Percentiles rank a stretch among this genome's conserved stretches.
Evolutionary conservation across 129 eudicot genomes (phyloP).

Genomic region (Centrapalus pauciflorus): DNA sequence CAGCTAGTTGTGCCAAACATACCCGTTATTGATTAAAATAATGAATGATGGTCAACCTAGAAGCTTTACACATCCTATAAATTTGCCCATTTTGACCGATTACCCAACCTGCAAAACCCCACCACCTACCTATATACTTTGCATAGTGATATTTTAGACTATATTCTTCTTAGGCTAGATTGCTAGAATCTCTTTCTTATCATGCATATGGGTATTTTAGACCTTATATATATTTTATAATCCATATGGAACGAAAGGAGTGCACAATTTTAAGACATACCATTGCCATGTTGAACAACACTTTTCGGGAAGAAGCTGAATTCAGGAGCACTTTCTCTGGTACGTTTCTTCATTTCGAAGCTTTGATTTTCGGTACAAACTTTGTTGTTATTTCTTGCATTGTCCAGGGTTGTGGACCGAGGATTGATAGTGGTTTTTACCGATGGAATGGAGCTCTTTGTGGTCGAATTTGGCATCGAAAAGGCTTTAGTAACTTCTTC

Average conservation of each 20-base stretch:
- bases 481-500: conserved; percentile 33
- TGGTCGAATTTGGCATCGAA: not conserved
- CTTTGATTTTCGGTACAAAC: conserved; percentile 7
- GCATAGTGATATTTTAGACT: no score
- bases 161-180: no score
- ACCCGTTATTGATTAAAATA: no score
- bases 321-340: conserved; percentile 11
- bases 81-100: no score
- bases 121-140: no score
- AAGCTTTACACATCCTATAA: no score
- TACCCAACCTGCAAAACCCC: no score
- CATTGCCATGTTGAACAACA: conserved; percentile 33
- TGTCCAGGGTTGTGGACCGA: not conserved
- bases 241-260: not conserved
- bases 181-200: not conserved
- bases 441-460: not conserved
- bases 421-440: conserved; percentile 4
- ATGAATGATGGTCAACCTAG: no score
- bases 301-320: conserved; percentile 26
- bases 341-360: conserved; percentile 15
- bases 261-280: conserved; percentile 12
- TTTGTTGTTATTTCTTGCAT: conserved; percentile 6
- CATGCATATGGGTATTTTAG: not conserved
- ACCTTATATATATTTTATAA: not conserved
- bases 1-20: no score